Evolutionary conservation across 768 basidiomycete species (phyloP).

Genomic region (Phylloporus sp.): DNA sequence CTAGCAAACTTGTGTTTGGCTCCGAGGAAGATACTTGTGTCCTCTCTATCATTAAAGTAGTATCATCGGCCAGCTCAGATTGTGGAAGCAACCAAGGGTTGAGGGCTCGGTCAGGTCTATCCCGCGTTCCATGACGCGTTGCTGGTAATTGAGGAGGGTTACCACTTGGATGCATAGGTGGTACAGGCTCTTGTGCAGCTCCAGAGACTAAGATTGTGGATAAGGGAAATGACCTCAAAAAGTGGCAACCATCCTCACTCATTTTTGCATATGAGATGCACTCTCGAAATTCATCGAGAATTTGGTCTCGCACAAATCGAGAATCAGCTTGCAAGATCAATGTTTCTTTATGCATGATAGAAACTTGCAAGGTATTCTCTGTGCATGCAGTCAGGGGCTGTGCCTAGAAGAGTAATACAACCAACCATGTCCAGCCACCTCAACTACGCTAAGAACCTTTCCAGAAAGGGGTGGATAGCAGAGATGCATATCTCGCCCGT

Average conservation of each 20-base stretch:
- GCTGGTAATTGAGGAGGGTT: conserved; percentile 24
- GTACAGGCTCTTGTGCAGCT: conserved; percentile 59
- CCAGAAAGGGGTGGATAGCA: conserved; percentile 94
- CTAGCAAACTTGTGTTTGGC: conserved; percentile 3
- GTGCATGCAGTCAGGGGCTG: conserved; percentile 14
- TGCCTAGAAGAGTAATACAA: conserved; percentile 7
- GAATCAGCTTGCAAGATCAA: conserved; percentile 65
- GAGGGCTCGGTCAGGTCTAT: conserved; percentile 21
- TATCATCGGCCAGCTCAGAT: not conserved
- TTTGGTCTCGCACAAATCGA: conserved; percentile 51
- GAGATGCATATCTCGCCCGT: conserved; percentile 83
- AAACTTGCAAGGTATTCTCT: conserved; percentile 75
- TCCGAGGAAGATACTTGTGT: not conserved
- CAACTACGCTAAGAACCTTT: conserved; percentile 77
- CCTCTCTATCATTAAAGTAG: not conserved
- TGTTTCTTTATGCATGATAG: conserved; percentile 86
- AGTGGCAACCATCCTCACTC: conserved; percentile 42
- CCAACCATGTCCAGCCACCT: conserved; percentile 59
- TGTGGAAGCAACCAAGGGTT: conserved; percentile 14
- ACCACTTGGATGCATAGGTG: conserved; percentile 56
- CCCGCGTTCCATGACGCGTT: conserved; percentile 3
- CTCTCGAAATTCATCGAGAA: conserved; percentile 70
- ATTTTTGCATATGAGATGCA: conserved; percentile 79
- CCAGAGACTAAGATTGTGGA: conserved; percentile 44
- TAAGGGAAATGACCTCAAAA: conserved; percentile 3